A percentile compares a stretch with the other conserved stretches of the same genome.
Evolutionary conservation across 2,329 filamentous ascomycete genomes (phyloP).

Genomic region (Diaporthe batatas): DNA sequence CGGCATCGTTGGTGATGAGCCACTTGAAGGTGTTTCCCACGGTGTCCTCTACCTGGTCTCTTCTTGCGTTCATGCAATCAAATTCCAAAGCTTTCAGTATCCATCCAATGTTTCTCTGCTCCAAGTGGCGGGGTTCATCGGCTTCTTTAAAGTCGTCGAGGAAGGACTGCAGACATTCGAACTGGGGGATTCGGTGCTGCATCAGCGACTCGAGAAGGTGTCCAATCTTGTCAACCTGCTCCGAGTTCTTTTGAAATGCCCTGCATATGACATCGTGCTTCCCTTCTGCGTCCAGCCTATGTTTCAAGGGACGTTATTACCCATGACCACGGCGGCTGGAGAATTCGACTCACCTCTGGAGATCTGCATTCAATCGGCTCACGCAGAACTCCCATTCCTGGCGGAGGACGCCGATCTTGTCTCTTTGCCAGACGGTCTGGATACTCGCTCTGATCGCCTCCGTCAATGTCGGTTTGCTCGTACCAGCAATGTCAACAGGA

Average conservation of each 20-base stretch:
- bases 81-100: background rate
- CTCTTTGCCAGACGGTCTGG: conserved; percentile 1
- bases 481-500: background rate
- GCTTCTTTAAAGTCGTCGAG: conserved; percentile 1
- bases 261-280: background rate
- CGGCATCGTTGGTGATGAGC: background rate
- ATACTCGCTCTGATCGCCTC: conserved; percentile 13
- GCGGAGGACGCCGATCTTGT: background rate
- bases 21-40: background rate
- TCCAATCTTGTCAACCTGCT: background rate
- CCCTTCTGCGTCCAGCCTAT: background rate
- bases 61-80: conserved; percentile 12
- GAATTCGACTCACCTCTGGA: background rate
- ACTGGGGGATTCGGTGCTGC: background rate
- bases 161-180: conserved; percentile 13
- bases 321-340: background rate
- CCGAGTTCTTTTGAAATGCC: background rate
- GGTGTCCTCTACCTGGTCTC: background rate
- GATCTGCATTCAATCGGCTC: background rate
- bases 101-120: background rate
- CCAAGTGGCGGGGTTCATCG: background rate
- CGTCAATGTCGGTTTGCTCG: background rate
- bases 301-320: background rate
- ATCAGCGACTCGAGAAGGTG: background rate
- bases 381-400: background rate